Evolutionary conservation across 805 yeast species (phyloP).

Genomic region (Yarrowia sp.): DNA sequence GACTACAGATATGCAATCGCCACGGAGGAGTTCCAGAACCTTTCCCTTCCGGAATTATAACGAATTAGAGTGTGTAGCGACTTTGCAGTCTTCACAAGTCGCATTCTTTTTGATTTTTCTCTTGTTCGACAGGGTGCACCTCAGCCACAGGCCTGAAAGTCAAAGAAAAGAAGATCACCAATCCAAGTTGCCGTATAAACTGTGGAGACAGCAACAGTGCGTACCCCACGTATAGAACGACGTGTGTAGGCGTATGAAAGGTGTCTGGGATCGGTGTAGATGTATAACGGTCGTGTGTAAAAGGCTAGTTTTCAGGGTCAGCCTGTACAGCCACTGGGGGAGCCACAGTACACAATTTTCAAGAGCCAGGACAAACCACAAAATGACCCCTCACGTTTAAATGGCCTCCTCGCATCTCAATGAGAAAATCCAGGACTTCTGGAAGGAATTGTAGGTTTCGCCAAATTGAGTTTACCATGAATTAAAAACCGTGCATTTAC

Average conservation of each 20-base stretch:
- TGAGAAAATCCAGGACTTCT: conserved; percentile 2
- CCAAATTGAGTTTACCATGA: not conserved
- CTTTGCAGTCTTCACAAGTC: no score
- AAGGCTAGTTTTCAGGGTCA: no score
- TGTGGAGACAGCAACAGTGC: not conserved
- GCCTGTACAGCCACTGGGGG: no score
- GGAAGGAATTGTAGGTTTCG: conserved; percentile 6
- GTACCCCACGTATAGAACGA: not conserved
- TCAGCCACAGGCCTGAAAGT: no score
- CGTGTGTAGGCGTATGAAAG: not conserved
- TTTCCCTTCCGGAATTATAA: not conserved
- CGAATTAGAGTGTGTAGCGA: no score
- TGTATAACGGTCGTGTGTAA: not conserved
- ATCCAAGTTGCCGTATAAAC: not conserved
- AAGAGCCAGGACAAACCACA: no score
- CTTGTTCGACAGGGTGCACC: no score
- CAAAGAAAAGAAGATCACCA: not conserved
- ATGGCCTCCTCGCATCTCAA: not conserved
- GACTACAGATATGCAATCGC: not conserved
- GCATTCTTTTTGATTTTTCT: no score
- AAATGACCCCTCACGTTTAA: no score
- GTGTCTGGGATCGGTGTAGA: not conserved
- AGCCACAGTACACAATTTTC: no score
- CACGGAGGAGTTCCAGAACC: not conserved
- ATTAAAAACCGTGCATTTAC: not conserved